Conservation (phyloP, 768 basidiomycete genomes). For the Xerocomellus amylosporus region DNA sequence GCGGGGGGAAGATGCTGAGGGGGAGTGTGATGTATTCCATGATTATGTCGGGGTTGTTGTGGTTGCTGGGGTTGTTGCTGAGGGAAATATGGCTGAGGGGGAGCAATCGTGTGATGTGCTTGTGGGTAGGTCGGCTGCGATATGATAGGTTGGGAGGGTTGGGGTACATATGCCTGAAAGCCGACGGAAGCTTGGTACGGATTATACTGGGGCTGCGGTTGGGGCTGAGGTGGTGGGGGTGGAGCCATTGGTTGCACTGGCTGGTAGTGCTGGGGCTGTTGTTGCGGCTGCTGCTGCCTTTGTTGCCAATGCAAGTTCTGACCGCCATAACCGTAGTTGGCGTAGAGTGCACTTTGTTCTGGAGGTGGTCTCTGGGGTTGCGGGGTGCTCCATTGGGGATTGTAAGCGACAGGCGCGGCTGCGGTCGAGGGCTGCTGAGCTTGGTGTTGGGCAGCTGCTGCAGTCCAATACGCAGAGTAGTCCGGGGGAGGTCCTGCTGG, state of each 20-base stretch:
- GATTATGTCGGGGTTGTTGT: constrained; percentile 47
- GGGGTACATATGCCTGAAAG: constrained; percentile 67
- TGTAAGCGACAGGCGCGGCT: constrained; percentile 48
- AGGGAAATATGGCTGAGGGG: constrained; percentile 42
- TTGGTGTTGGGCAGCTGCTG: constrained; percentile 51
- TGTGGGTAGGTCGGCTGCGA: constrained; percentile 50
- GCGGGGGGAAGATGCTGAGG: constrained; percentile 88
- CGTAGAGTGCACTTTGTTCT: constrained; percentile 83
- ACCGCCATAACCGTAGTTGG: constrained; percentile 87
- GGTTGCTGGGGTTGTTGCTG: constrained; percentile 39
- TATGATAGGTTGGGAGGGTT: constrained; percentile 51
- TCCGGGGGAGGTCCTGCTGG: constrained; percentile 71
- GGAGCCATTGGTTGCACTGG: constrained; percentile 51
- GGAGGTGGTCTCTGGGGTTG: constrained; percentile 66
- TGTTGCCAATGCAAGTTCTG: constrained; percentile 61
- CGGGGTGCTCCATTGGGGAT: constrained; percentile 63
- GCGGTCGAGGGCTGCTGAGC: constrained; percentile 31
- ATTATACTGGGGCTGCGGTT: constrained; percentile 64
- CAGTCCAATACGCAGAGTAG: constrained; percentile 77
- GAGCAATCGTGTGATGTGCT: constrained; percentile 34
- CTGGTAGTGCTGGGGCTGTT: constrained; percentile 44
- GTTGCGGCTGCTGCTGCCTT: constrained; percentile 58
- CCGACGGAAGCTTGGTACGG: constrained; percentile 71
- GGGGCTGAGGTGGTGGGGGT: constrained; percentile 54
- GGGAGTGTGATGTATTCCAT: constrained; percentile 56